Conservation (phyloP, 164 flowering plant species). For the Chimonanthus salicifolius region DNA sequence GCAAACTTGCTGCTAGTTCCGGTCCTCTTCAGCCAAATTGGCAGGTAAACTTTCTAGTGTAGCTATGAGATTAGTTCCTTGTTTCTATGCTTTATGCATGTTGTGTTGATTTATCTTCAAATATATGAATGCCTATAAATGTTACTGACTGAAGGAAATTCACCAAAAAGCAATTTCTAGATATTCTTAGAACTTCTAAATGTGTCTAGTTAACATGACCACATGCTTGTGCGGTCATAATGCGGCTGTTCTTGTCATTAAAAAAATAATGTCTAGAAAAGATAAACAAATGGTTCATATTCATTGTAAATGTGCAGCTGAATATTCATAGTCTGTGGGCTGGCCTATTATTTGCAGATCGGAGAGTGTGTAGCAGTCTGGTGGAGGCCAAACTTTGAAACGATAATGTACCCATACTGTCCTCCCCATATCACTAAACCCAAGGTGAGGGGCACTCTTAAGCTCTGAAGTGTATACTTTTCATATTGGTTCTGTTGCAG, state of each 20-base stretch:
- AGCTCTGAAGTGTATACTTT: background rate
- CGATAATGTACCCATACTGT: conserved; percentile 92
- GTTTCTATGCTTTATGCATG: background rate
- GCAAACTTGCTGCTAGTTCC: conserved; percentile 93
- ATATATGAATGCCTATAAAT: too few species aligned
- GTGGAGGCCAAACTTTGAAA: conserved; percentile 99
- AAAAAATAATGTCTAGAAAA: too few species aligned
- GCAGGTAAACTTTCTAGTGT: conserved; percentile 50
- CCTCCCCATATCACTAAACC: conserved; percentile 98
- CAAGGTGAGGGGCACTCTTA: conserved; percentile 46
- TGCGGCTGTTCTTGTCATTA: too few species aligned
- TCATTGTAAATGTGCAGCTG: too few species aligned
- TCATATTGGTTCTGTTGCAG: background rate
- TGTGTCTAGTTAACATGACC: too few species aligned
- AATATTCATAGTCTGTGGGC: too few species aligned
- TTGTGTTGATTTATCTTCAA: too few species aligned
- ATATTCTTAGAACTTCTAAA: too few species aligned
- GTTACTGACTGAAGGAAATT: too few species aligned
- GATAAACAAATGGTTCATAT: too few species aligned
- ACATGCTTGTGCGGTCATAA: too few species aligned
- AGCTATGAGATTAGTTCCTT: background rate
- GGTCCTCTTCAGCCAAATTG: conserved; percentile 72
- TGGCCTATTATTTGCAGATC: conserved; percentile 42
- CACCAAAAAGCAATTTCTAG: too few species aligned
- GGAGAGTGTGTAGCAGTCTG: conserved; percentile 98